Percentiles rank a stretch among this genome's conserved stretches.
Conservation (phyloP, 495 filamentous ascomycete genomes). For the Diplogelasinospora grovesii region DNA sequence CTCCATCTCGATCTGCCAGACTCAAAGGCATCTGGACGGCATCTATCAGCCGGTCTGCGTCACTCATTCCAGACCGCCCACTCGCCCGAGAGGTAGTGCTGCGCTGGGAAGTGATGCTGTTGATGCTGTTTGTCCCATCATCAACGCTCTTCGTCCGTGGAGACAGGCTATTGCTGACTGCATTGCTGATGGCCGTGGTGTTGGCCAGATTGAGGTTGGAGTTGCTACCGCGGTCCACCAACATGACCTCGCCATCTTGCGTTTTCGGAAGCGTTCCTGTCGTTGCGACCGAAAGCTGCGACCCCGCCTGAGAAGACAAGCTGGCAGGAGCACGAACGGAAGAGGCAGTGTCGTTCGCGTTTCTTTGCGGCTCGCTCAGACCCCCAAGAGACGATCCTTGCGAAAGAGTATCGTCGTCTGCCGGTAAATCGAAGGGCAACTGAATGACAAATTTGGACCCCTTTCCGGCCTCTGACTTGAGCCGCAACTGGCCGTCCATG, state of each 20-base stretch:
- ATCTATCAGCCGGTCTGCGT: conserved; percentile 68
- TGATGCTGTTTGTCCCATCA: conserved; percentile 37
- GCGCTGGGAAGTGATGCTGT: too few species aligned
- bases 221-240: conserved; percentile 42
- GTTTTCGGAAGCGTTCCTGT: conserved; percentile 24
- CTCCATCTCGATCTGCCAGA: conserved; percentile 34
- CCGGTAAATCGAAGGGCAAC: conserved; percentile 59
- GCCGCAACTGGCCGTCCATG: conserved; percentile 81
- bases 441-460: conserved; percentile 77
- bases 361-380: conserved; percentile 14
- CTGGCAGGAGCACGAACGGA: conserved; percentile 10
- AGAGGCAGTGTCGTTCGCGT: conserved; percentile 1
- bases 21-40: conserved; percentile 60
- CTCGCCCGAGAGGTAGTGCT: conserved; percentile 33
- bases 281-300: conserved; percentile 21
- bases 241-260: conserved; percentile 47
- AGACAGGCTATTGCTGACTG: conserved; percentile 9
- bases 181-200: too few species aligned
- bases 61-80: conserved; percentile 39
- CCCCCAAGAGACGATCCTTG: too few species aligned
- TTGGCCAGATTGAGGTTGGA: too few species aligned
- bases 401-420: too few species aligned
- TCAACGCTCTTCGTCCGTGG: conserved; percentile 32
- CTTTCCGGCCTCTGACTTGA: conserved; percentile 82
- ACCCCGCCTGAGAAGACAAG: too few species aligned